Evolutionary conservation across 148 eudicot genomes (phyloP).

Genomic region (Fagopyrum esculentum): DNA sequence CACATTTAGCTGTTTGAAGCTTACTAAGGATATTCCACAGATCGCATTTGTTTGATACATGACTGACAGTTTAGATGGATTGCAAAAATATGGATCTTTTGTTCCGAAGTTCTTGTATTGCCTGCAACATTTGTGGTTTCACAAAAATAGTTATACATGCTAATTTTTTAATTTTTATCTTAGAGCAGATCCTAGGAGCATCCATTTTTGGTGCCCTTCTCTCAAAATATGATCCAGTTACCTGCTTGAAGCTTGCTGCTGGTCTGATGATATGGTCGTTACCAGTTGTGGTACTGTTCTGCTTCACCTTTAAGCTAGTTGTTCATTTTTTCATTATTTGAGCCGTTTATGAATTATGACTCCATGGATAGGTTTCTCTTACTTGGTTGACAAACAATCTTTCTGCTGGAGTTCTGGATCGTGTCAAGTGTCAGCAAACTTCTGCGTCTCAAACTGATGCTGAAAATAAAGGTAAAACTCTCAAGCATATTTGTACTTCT

Average conservation of each 20-base stretch:
- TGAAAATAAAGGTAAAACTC: constrained; percentile 47
- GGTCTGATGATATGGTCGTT: constrained; percentile 68
- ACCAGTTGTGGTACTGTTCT: constrained; percentile 58
- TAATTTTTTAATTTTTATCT: background rate
- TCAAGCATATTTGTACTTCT: background rate
- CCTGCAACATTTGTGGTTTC: background rate
- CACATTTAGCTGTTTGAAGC: background rate
- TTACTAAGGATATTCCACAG: background rate
- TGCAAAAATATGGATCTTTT: background rate
- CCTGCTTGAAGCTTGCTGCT: constrained; percentile 82
- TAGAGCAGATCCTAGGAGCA: constrained; percentile 81
- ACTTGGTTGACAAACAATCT: constrained; percentile 77
- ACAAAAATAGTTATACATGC: background rate
- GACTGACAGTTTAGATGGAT: background rate
- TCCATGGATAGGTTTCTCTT: constrained; percentile 44
- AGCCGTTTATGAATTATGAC: background rate
- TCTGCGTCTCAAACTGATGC: constrained; percentile 26
- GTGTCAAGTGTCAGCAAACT: constrained; percentile 50
- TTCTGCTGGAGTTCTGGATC: constrained; percentile 85
- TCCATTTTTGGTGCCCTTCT: constrained; percentile 74
- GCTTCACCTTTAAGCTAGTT: background rate
- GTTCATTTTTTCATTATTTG: background rate
- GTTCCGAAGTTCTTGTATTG: background rate
- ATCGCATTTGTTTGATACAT: background rate
- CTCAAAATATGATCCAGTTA: constrained; percentile 75